Evolutionary conservation across 352 stramenopile genomes (phyloP).

Genomic region (Pythium phragmitis): DNA sequence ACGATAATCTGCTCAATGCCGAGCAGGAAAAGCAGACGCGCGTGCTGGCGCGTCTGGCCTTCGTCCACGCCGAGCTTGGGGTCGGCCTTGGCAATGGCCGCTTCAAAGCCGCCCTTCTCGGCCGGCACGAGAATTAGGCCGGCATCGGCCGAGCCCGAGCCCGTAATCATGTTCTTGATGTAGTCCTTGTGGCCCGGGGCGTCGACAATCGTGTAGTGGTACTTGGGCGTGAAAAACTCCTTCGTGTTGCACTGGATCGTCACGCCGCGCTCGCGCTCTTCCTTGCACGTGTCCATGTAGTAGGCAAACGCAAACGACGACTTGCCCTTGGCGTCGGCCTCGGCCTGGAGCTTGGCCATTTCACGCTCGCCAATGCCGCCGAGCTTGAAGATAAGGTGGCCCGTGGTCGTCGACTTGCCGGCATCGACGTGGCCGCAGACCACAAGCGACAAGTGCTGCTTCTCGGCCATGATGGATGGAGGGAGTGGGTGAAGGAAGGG

Average conservation of each 20-base stretch:
- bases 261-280: constrained; percentile 97
- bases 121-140: constrained; percentile 92
- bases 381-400: constrained; percentile 99
- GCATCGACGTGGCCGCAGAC: constrained; percentile 97
- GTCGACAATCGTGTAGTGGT: constrained; percentile 98
- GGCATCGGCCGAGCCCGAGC: constrained; percentile 97
- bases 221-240: constrained; percentile 95
- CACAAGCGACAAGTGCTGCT: constrained; percentile 84
- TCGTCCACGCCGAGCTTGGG: constrained; percentile 52
- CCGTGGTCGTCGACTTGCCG: constrained; percentile 99
- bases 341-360: constrained; percentile 99
- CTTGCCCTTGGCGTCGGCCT: constrained; percentile 95
- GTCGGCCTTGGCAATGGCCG: constrained; percentile 90
- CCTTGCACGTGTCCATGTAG: constrained; percentile 98
- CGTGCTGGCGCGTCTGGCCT: constrained; percentile 97
- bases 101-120: constrained; percentile 91
- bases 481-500: neutral
- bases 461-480: constrained; percentile 69
- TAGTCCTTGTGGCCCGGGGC: constrained; percentile 97
- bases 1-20: constrained; percentile 81
- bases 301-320: constrained; percentile 99
- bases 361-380: constrained; percentile 98
- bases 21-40: constrained; percentile 49
- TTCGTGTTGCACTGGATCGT: constrained; percentile 96
- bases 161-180: constrained; percentile 99